A percentile compares a stretch with the other conserved stretches of the same genome.
Conservation (phyloP, 2,329 filamentous ascomycete species). For the Stromatinia cepivora region DNA sequence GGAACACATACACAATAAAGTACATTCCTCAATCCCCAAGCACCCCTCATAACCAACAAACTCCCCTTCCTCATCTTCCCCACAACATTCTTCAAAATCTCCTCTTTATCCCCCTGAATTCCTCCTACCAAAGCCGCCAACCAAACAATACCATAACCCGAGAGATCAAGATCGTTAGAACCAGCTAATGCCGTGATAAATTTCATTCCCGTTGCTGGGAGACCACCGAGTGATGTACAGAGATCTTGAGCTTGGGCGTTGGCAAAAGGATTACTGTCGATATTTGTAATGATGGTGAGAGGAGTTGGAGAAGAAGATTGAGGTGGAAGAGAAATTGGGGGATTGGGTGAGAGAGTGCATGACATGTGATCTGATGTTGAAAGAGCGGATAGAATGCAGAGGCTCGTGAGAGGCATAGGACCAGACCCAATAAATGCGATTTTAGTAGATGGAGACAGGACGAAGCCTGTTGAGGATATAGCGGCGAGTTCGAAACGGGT, state of each 20-base stretch:
- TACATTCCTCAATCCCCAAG: constrained; percentile 46
- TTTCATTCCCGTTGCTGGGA: constrained; percentile 39
- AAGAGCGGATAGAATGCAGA: constrained; percentile 46
- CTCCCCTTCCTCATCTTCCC: constrained; percentile 46
- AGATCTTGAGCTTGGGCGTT: constrained; percentile 41
- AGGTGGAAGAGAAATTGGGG: background rate
- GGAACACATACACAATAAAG: constrained; percentile 48
- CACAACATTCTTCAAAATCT: constrained; percentile 43
- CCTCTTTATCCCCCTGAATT: constrained; percentile 46
- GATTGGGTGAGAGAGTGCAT: background rate
- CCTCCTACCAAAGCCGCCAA: constrained; percentile 52
- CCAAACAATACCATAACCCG: constrained; percentile 49
- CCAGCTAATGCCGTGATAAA: constrained; percentile 44
- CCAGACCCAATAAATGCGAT: constrained; percentile 54
- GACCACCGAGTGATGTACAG: constrained; percentile 40
- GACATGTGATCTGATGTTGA: constrained; percentile 27
- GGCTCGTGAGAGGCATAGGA: constrained; percentile 50
- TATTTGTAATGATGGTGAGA: constrained; percentile 38
- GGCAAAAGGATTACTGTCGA: constrained; percentile 45
- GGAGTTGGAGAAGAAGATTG: background rate
- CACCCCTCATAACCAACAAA: constrained; percentile 49
- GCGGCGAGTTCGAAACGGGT: constrained; percentile 49
- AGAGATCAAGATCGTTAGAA: constrained; percentile 34
- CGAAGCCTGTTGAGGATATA: constrained; percentile 42
- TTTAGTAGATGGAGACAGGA: constrained; percentile 36